A percentile compares a stretch with the other conserved stretches of the same genome.
phyloP scores from a whole-genome alignment of 495 filamentous ascomycete genomes.

The Sphaerosporella brunnea region DNA sequence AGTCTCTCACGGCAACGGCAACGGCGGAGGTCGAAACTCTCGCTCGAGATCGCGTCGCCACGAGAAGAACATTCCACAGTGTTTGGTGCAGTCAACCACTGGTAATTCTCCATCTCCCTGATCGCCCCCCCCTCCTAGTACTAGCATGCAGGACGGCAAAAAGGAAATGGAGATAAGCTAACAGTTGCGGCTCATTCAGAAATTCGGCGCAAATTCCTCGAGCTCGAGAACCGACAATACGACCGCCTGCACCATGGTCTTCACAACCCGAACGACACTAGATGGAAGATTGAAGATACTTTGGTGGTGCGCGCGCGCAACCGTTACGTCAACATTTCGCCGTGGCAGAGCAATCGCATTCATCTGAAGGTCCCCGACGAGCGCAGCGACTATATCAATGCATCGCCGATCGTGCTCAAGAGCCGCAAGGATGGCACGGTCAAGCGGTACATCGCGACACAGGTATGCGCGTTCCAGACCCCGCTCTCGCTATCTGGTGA shows the following conservation, averaged over 20 bases:
- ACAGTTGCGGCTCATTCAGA: too few species aligned
- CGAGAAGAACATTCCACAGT: constrained; percentile 19
- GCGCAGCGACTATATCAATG: constrained; percentile 85
- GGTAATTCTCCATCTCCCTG: constrained; percentile 11
- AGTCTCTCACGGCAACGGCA: constrained; percentile 3
- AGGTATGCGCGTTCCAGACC: constrained; percentile 30
- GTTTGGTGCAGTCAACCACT: constrained; percentile 11
- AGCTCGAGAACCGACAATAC: constrained; percentile 19
- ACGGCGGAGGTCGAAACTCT: constrained; percentile 6
- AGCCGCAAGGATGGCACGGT: constrained; percentile 36
- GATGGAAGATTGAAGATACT: constrained; percentile 20
- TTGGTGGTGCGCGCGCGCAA: constrained; percentile 28
- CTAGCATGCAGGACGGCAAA: too few species aligned
- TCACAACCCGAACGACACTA: constrained; percentile 11
- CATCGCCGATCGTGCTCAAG: constrained; percentile 61
- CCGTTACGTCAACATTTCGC: constrained; percentile 70
- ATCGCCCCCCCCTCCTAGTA: too few species aligned
- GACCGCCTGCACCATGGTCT: constrained; percentile 19
- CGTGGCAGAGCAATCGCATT: constrained; percentile 71
- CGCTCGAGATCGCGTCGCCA: constrained; percentile 18
- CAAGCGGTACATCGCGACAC: constrained; percentile 49
- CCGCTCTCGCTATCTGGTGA: not conserved
- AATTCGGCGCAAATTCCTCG: constrained; percentile 19
- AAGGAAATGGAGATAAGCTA: too few species aligned
- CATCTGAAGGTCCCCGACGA: constrained; percentile 65